A percentile compares a stretch with the other conserved stretches of the same genome.
Conservation (phyloP, 2,329 filamentous ascomycete genomes). For the Colletotrichum horii region DNA sequence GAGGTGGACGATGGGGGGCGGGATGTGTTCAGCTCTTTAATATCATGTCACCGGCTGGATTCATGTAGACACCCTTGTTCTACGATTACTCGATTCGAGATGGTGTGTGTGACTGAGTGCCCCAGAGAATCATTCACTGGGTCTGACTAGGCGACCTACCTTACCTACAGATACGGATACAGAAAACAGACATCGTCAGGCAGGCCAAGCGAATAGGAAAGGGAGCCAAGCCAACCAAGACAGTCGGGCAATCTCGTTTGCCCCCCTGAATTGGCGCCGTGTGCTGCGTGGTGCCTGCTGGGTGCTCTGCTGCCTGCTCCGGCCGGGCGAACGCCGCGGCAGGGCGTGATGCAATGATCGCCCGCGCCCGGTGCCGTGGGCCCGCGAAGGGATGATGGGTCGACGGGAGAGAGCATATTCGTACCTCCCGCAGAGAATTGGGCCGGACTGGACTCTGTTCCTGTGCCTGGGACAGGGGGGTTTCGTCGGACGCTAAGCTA, state of each 20-base stretch:
- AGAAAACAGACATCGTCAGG: neutral
- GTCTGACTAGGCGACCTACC: neutral
- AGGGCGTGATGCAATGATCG: constrained; percentile 1
- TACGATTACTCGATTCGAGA: neutral
- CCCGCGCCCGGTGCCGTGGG: neutral
- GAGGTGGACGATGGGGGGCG: too few species aligned
- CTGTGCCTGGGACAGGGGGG: neutral
- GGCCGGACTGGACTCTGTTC: neutral
- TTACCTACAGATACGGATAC: too few species aligned
- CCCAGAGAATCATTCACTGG: neutral
- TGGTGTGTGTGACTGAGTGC: neutral
- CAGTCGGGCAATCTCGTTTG: neutral
- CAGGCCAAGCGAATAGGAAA: neutral
- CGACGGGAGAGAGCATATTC: neutral
- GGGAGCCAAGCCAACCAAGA: neutral
- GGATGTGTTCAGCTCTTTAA: neutral
- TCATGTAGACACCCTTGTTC: neutral
- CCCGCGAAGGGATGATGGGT: neutral
- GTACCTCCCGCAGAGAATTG: neutral
- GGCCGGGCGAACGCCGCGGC: neutral
- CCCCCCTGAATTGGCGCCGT: neutral
- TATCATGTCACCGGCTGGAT: neutral
- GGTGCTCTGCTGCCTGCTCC: neutral
- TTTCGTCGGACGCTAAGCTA: neutral
- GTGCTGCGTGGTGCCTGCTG: neutral